A percentile compares a stretch with the other conserved stretches of the same genome.
Evolutionary conservation across 352 stramenopile species (phyloP).

Genomic region (Hyphochytrium catenoides): DNA sequence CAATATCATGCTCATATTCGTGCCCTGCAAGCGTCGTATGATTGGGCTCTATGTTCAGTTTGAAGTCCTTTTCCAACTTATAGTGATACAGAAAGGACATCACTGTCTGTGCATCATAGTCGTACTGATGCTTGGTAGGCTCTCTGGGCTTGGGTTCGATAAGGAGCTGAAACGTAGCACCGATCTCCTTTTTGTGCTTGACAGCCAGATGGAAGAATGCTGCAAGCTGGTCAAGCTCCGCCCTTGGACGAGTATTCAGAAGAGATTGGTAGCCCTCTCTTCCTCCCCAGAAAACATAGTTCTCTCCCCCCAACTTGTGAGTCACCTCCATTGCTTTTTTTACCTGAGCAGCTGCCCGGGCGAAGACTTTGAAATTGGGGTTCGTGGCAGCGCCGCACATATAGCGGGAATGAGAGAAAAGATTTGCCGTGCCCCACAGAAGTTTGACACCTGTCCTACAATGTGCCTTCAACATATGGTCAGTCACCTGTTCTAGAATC

Average conservation of each 20-base stretch:
- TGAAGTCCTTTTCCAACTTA: slow-evolving; percentile 44
- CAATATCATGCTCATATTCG: slow-evolving; percentile 57
- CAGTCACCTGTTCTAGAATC: slow-evolving; percentile 19
- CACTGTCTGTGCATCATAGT: slow-evolving; percentile 55
- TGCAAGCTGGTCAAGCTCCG: slow-evolving; percentile 53
- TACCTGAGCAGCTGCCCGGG: slow-evolving; percentile 36
- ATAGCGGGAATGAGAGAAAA: slow-evolving; percentile 42
- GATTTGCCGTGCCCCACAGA: slow-evolving; percentile 52
- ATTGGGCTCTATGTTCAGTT: slow-evolving; percentile 66
- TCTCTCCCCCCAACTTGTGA: slow-evolving; percentile 42
- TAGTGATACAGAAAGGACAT: slow-evolving; percentile 56
- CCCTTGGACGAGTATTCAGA: slow-evolving; percentile 40
- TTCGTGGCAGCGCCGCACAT: slow-evolving; percentile 63
- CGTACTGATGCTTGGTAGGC: slow-evolving; percentile 66
- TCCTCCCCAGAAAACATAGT: slow-evolving; percentile 65
- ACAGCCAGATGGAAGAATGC: slow-evolving; percentile 51
- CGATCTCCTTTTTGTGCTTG: slow-evolving; percentile 41
- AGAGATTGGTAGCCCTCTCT: slow-evolving; percentile 48
- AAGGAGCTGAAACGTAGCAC: slow-evolving; percentile 39
- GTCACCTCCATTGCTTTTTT: slow-evolving; percentile 64
- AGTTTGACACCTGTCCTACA: slow-evolving; percentile 36
- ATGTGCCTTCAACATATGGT: slow-evolving; percentile 35
- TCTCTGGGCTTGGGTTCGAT: slow-evolving; percentile 59
- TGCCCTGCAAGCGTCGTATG: slow-evolving; percentile 60
- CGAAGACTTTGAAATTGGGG: slow-evolving; percentile 49